Conservation (phyloP, 371 early-diverging fungal species). For the Chytridium lagenaria region DNA sequence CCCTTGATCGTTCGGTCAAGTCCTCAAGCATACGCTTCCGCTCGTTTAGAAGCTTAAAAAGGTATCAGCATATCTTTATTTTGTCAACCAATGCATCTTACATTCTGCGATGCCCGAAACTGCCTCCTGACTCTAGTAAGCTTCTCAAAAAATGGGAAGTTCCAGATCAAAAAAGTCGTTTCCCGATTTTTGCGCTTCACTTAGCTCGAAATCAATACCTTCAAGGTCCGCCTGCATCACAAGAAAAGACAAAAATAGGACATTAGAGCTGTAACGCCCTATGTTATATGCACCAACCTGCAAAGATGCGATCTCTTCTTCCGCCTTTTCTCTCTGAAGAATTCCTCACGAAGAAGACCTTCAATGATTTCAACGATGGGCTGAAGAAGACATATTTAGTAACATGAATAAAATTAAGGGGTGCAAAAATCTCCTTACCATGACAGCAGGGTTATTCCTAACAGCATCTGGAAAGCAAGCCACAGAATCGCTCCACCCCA, state of each 20-base stretch:
- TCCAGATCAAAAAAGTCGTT: not conserved
- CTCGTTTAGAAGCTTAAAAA: not conserved
- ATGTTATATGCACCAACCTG: not conserved
- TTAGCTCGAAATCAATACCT: not conserved
- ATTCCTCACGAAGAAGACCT: not conserved
- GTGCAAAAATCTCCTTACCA: not conserved
- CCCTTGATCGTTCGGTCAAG: not conserved
- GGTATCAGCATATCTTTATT: too few relatives aligned
- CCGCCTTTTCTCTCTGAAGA: not conserved
- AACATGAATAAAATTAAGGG: too few relatives aligned
- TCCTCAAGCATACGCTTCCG: not conserved
- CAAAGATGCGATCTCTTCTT: not conserved
- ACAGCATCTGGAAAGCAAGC: not conserved
- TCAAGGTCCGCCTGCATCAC: not conserved
- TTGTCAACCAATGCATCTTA: constrained; percentile 1
- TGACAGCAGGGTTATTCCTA: not conserved
- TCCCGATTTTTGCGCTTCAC: not conserved
- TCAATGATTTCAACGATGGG: constrained; percentile 4
- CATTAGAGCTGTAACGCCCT: not conserved
- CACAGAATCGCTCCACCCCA: not conserved
- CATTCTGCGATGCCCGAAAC: not conserved
- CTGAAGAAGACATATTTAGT: not conserved
- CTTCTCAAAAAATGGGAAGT: constrained; percentile 1
- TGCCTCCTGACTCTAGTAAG: not conserved
- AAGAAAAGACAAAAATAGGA: not conserved